phyloP scores from a whole-genome alignment of 73 alveolate species.

The Paramecium sexaurelia region DNA sequence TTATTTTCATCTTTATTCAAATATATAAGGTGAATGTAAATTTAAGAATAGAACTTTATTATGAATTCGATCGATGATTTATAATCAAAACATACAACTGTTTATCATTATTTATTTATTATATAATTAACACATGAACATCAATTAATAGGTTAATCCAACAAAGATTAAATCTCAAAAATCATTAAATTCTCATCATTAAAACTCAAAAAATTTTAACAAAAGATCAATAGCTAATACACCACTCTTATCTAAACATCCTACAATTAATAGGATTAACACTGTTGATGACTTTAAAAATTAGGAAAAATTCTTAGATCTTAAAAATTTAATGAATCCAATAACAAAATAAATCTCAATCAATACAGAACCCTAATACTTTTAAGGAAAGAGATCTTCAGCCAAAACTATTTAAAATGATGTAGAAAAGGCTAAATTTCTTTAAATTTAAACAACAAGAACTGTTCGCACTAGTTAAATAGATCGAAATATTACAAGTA shows the following conservation, averaged over 20 bases:
- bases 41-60: not conserved
- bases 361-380: not conserved
- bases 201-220: not conserved
- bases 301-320: not conserved
- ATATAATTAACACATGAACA: constrained; percentile 4
- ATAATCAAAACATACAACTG: not conserved
- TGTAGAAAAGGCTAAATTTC: not conserved
- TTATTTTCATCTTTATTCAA: too few relatives aligned
- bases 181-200: not conserved
- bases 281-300: not conserved
- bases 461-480: not conserved
- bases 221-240: not conserved
- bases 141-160: not conserved
- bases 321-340: not conserved
- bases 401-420: not conserved
- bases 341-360: not conserved
- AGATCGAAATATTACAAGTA: not conserved
- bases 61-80: not conserved
- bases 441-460: constrained; percentile 7
- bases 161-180: not conserved
- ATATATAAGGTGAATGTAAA: too few relatives aligned
- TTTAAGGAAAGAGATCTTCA: not conserved
- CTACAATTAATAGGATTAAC: not conserved
- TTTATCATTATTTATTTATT: not conserved
- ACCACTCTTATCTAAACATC: not conserved